These are phyloP conservation scores for Asterionellopsis glacialis DNA, from an alignment of 108 stramenopile genomes.

Conservation along the genomic window DNA sequence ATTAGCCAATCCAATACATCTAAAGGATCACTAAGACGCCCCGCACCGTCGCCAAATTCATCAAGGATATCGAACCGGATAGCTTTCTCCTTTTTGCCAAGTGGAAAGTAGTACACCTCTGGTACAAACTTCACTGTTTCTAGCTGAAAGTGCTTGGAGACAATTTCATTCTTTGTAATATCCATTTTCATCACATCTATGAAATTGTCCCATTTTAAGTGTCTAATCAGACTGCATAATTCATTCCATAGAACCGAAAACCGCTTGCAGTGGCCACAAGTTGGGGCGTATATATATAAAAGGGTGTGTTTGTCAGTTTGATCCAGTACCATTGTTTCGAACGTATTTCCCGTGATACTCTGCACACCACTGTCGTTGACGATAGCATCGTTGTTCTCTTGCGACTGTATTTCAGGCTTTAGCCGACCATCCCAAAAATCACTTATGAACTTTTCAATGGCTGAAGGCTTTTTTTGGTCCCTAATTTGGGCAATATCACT, in stretches of 20 bases:
- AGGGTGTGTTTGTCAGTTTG: slow-evolving; percentile 43
- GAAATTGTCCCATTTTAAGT: slow-evolving; percentile 42
- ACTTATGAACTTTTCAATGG: slow-evolving; percentile 29
- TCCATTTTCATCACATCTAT: slow-evolving; percentile 52
- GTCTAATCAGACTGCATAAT: slow-evolving; percentile 39
- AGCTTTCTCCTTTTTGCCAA: slow-evolving; percentile 16
- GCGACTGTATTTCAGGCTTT: slow-evolving; percentile 9
- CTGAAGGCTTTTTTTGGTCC: slow-evolving; percentile 15
- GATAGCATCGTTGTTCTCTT: neutral
- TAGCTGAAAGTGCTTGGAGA: slow-evolving; percentile 1
- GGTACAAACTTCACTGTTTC: slow-evolving; percentile 25
- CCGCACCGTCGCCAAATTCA: slow-evolving; percentile 2
- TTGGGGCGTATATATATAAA: slow-evolving; percentile 42
- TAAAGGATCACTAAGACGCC: slow-evolving; percentile 7
- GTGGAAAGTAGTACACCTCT: slow-evolving; percentile 47
- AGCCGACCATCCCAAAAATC: slow-evolving; percentile 24
- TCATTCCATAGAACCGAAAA: slow-evolving; percentile 63
- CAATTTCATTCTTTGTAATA: slow-evolving; percentile 46
- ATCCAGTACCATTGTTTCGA: slow-evolving; percentile 35
- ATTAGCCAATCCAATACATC: slow-evolving; percentile 15
- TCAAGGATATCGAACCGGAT: slow-evolving; percentile 1
- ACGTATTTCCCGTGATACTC: slow-evolving; percentile 34
- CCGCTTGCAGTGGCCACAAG: slow-evolving; percentile 81
- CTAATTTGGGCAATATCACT: neutral
- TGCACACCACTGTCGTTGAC: slow-evolving; percentile 22